Percentiles rank a stretch among this genome's conserved stretches.
Evolutionary conservation across 2,329 filamentous ascomycete genomes (phyloP).

Genomic region (Nothophaeocryptopus gaeumannii): DNA sequence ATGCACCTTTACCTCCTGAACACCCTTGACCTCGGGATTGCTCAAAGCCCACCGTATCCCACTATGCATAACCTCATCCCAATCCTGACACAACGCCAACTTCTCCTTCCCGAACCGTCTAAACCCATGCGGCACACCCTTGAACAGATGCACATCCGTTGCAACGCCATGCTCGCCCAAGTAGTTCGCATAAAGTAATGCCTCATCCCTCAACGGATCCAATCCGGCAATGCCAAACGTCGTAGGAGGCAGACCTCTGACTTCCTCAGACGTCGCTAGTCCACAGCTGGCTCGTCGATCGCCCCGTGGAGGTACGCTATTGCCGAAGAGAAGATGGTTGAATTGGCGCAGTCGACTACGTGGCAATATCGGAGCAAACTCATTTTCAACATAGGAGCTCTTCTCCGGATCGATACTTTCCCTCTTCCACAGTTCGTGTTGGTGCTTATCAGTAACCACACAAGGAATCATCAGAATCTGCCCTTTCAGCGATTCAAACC

Average conservation of each 20-base stretch:
- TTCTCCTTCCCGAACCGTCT: constrained; percentile 43
- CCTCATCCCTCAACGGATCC: constrained; percentile 53
- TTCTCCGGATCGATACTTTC: constrained; percentile 34
- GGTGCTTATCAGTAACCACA: constrained; percentile 40
- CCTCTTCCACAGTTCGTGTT: constrained; percentile 19
- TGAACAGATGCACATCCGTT: constrained; percentile 50
- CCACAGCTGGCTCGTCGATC: constrained; percentile 45
- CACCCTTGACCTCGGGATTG: constrained; percentile 9
- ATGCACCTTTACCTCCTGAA: constrained; percentile 15
- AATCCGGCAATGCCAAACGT: constrained; percentile 47
- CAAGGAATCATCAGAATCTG: constrained; percentile 54
- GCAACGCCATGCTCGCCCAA: constrained; percentile 49
- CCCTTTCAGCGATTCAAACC: constrained; percentile 40
- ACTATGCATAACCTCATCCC: constrained; percentile 45
- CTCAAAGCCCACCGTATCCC: constrained; percentile 44
- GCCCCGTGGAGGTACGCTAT: constrained; percentile 17
- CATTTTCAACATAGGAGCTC: constrained; percentile 48
- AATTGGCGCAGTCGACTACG: constrained; percentile 37
- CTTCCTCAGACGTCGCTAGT: constrained; percentile 32
- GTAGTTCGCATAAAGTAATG: constrained; percentile 46
- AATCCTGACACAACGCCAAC: constrained; percentile 41
- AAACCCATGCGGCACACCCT: constrained; percentile 55
- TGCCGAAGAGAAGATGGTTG: constrained; percentile 6
- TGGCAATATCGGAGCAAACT: constrained; percentile 51
- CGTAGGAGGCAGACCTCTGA: constrained; percentile 46